Conservation (phyloP, 305 asterid genomes). For the Withania somnifera region DNA sequence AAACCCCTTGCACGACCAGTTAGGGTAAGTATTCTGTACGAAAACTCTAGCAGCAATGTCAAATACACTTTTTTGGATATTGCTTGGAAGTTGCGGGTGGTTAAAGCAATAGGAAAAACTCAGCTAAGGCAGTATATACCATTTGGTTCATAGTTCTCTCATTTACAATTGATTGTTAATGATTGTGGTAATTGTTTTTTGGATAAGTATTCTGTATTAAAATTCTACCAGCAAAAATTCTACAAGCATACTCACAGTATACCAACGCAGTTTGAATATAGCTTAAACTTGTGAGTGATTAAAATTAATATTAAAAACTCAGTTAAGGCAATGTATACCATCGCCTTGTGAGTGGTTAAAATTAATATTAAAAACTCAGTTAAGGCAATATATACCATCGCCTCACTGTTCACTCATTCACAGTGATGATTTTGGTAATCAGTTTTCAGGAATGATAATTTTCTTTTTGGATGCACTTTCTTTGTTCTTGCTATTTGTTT, state of each 20-base stretch:
- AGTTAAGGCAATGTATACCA: background rate
- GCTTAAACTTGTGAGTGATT: background rate
- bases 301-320: background rate
- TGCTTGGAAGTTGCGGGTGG: background rate
- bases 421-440: background rate
- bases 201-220: conserved; percentile 23
- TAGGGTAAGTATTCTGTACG: conserved; percentile 46
- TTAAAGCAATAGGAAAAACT: background rate
- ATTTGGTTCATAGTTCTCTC: background rate
- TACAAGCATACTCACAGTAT: background rate
- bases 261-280: background rate
- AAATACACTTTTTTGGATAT: background rate
- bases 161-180: background rate
- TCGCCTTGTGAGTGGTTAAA: background rate
- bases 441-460: background rate
- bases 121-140: background rate
- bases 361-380: background rate
- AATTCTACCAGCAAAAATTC: background rate
- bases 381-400: background rate
- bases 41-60: background rate
- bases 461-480: background rate
- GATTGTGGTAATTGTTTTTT: background rate
- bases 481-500: background rate
- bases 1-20: conserved; percentile 98
- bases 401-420: background rate